Percentiles rank a stretch among this genome's conserved stretches.
Conservation (phyloP, 805 yeast genomes). For the Dipodascopsis tothii region DNA sequence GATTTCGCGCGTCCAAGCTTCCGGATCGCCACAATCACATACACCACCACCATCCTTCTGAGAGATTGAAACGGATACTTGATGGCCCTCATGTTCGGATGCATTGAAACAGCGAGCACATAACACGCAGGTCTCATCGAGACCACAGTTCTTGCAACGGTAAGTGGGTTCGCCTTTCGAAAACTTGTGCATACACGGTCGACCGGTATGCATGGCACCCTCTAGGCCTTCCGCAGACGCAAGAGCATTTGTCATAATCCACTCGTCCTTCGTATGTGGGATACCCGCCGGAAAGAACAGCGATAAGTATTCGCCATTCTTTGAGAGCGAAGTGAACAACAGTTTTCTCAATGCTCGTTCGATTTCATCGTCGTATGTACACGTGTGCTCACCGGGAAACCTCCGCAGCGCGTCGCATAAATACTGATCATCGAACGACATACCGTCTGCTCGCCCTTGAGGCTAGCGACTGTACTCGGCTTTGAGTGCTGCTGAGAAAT, state of each 20-base stretch:
- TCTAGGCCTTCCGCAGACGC: no score
- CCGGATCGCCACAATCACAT: conserved; percentile 85
- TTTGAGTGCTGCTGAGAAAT: no score
- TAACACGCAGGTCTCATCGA: conserved; percentile 76
- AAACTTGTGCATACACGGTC: conserved; percentile 70
- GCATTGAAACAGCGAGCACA: conserved; percentile 71
- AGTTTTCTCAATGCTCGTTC: conserved; percentile 25
- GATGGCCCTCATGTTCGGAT: conserved; percentile 64
- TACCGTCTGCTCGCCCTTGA: no score
- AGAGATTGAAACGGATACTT: conserved; percentile 54
- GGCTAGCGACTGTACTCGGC: no score
- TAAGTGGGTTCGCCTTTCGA: conserved; percentile 75
- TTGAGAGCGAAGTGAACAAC: conserved; percentile 40
- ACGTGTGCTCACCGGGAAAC: conserved; percentile 29
- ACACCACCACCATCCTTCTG: conserved; percentile 63
- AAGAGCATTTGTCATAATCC: conserved; percentile 22
- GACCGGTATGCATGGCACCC: conserved; percentile 44
- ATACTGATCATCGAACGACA: not conserved
- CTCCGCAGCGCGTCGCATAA: conserved; percentile 23
- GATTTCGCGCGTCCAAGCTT: conserved; percentile 60
- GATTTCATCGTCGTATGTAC: conserved; percentile 25
- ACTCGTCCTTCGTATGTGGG: conserved; percentile 9
- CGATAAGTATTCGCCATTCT: conserved; percentile 36
- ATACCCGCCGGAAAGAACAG: conserved; percentile 35
- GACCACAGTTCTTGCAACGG: conserved; percentile 58